These are phyloP conservation scores for Penicillium bovifimosum DNA, from an alignment of 495 filamentous ascomycete genomes.

Conservation along the genomic window DNA sequence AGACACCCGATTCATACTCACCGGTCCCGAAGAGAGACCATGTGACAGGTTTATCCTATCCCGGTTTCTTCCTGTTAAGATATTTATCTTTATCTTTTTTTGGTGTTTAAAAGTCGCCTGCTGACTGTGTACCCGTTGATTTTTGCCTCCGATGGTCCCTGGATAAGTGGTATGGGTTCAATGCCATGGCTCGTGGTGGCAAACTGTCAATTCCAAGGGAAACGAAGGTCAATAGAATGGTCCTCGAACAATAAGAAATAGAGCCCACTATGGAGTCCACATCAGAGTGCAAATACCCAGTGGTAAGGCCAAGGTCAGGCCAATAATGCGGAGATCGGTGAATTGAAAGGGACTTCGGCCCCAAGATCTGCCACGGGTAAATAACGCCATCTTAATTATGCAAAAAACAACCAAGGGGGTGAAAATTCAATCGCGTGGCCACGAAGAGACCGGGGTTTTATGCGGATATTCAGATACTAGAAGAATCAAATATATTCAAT, in stretches of 20 bases:
- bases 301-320: neutral
- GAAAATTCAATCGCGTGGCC: constrained; percentile 17
- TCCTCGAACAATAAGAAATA: neutral
- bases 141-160: neutral
- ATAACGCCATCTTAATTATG: constrained; percentile 10
- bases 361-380: constrained; percentile 18
- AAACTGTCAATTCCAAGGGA: neutral
- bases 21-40: constrained; percentile 1
- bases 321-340: constrained; percentile 14
- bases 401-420: constrained; percentile 5
- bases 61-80: constrained; percentile 15
- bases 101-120: neutral
- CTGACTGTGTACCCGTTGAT: neutral
- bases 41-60: constrained; percentile 9
- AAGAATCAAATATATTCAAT: neutral
- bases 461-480: neutral
- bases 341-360: constrained; percentile 5
- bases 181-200: constrained; percentile 13
- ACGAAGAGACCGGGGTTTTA: neutral
- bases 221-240: neutral
- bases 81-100: neutral
- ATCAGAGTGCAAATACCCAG: neutral
- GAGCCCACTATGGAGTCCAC: neutral
- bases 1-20: constrained; percentile 6
- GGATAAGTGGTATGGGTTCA: neutral